Conservation (phyloP, 108 stramenopile genomes). For the Stephanodiscus minutulus region DNA sequence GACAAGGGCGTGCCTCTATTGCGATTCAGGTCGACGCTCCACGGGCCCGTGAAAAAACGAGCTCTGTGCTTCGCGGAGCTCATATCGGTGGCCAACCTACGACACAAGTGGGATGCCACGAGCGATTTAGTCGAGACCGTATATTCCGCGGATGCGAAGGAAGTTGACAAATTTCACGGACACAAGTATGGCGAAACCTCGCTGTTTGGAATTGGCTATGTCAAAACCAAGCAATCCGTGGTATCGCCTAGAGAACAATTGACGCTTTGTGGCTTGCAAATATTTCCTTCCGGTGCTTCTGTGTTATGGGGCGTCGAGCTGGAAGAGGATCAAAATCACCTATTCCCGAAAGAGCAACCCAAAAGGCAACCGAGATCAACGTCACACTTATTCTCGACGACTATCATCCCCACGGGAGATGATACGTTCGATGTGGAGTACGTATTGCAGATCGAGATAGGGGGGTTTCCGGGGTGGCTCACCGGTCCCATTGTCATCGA, state of each 20-base stretch:
- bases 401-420: constrained; percentile 38
- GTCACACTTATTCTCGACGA: constrained; percentile 44
- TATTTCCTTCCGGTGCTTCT: constrained; percentile 37
- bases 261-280: constrained; percentile 53
- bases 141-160: constrained; percentile 34
- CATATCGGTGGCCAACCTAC: constrained; percentile 18
- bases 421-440: constrained; percentile 55
- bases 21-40: constrained; percentile 41
- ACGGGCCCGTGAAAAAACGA: constrained; percentile 29
- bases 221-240: constrained; percentile 45
- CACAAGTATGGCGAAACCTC: constrained; percentile 29
- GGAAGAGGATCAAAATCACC: constrained; percentile 42
- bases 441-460: constrained; percentile 50
- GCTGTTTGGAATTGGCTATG: constrained; percentile 53
- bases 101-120: constrained; percentile 47
- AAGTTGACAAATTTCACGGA: constrained; percentile 18
- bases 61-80: constrained; percentile 42
- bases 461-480: constrained; percentile 49
- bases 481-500: constrained; percentile 46
- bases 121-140: constrained; percentile 41
- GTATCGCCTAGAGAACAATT: constrained; percentile 53
- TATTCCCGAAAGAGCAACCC: constrained; percentile 41
- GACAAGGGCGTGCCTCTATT: constrained; percentile 33
- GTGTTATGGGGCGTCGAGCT: constrained; percentile 53
- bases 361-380: constrained; percentile 37